Base-by-base conservation (phyloP, 2,329 filamentous ascomycete species). In the Biscogniauxia marginata region DNA sequence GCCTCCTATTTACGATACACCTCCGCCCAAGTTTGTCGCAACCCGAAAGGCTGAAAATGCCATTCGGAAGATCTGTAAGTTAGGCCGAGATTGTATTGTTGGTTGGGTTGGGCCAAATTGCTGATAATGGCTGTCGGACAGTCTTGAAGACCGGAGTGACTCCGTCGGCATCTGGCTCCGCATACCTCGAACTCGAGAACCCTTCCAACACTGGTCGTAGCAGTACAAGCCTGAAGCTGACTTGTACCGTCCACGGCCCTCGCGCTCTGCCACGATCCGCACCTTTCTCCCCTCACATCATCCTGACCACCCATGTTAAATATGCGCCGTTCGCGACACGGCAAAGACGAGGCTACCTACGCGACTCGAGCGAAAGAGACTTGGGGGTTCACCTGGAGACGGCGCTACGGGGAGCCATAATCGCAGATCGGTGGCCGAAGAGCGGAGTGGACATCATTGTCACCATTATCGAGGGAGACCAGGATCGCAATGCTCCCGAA, bases 361-460 rank as follows among this genome's bases (percentile, higher is more conserved):
- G 93, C 48, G 93, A 98, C 71, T 81, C 88, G 16, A 88, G 83
- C 59, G 95, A 99, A 76, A 84, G 93, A 50, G 95, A 99, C 70
- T 81, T 99, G 1, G 91, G 91, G 11, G 89, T 93, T 9, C 93
- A 98, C 71, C 79, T 99, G 3, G 93, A 98, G 73, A 93, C 91
- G 16, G 93, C 95, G 22, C 79, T 99, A 50, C 84, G 92, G 30
- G 93, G 93, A 1, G 90, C 91, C 7, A 86, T 98, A 50, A 93
- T 98, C 68, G 92, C 91, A 13, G 93, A 97, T 71, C 82, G 93
- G 56, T 99, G 93, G 91, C 95, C 95, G n/a, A 99, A 99, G 79
- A 96, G 91, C 71, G 93, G 91, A 46, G 87, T 96, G n/a, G 95
- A 99, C 71, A 87, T 99, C 44, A 88, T 96, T 18, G 86, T 99